phyloP scores from a whole-genome alignment of 2,329 filamentous ascomycete species.

The Cordyceps pruinosa region DNA sequence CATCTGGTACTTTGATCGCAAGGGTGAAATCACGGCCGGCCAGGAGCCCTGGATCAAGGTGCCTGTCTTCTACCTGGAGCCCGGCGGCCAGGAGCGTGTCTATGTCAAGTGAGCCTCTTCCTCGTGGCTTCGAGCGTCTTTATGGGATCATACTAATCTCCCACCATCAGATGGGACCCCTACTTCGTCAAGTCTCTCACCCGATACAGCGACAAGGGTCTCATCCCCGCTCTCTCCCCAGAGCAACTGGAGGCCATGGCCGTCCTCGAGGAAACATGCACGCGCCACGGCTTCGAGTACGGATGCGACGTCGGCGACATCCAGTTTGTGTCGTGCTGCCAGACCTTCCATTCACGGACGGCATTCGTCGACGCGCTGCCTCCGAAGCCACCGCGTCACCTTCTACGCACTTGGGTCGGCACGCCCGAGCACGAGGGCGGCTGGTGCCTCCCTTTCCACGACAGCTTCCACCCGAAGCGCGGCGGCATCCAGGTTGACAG shows the following conservation, averaged over 20 bases:
- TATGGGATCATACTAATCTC: not conserved
- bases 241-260: constrained; percentile 62
- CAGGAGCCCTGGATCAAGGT: constrained; percentile 69
- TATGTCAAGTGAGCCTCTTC: constrained; percentile 51
- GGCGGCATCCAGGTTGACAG: constrained; percentile 86
- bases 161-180: constrained; percentile 67
- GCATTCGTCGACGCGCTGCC: constrained; percentile 44
- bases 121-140: not conserved
- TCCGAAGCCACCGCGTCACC: constrained; percentile 63
- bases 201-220: constrained; percentile 64
- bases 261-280: constrained; percentile 59
- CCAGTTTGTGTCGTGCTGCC: constrained; percentile 47
- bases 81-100: constrained; percentile 38
- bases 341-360: constrained; percentile 15
- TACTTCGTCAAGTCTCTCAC: constrained; percentile 75
- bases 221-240: constrained; percentile 64
- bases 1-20: constrained; percentile 88
- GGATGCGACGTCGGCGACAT: constrained; percentile 66
- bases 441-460: constrained; percentile 77
- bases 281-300: constrained; percentile 30
- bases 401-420: constrained; percentile 79
- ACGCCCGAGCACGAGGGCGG: constrained; percentile 77
- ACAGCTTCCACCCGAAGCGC: constrained; percentile 76
- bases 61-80: constrained; percentile 69
- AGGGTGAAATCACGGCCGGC: constrained; percentile 70